A percentile compares a stretch with the other conserved stretches of the same genome.
These are phyloP conservation scores for Leonotis leonurus DNA, from an alignment of 257 asterid genomes.

Conservation along the genomic window DNA sequence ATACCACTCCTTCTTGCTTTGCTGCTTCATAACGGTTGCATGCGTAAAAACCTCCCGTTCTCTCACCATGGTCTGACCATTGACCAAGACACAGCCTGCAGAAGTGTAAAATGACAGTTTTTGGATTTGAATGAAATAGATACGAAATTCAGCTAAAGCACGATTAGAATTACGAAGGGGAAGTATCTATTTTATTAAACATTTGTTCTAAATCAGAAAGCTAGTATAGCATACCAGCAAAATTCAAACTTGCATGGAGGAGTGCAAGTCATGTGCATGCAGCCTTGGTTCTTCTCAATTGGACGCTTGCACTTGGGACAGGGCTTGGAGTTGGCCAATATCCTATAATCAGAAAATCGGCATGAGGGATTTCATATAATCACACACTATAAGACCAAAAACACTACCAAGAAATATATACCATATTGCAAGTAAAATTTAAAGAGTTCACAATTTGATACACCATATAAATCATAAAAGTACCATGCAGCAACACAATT, in stretches of 20 bases:
- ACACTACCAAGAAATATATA: not conserved
- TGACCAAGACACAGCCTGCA: constrained; percentile 92
- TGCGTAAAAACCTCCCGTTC: constrained; percentile 98
- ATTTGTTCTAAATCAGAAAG: not conserved
- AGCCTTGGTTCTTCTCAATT: constrained; percentile 98
- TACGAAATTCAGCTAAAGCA: constrained; percentile 1
- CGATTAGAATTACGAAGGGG: not conserved
- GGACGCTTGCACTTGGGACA: constrained; percentile 99
- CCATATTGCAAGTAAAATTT: not conserved
- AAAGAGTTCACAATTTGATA: not conserved
- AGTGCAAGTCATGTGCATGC: constrained; percentile 99
- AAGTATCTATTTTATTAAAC: not conserved
- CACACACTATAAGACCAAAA: constrained; percentile 2
- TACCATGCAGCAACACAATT: not conserved
- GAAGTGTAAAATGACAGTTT: constrained; percentile 1
- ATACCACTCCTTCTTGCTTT: constrained; percentile 97
- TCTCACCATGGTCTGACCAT: constrained; percentile 99
- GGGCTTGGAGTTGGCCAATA: constrained; percentile 98
- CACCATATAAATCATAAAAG: not conserved
- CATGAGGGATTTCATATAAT: constrained; percentile 8
- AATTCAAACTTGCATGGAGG: constrained; percentile 99
- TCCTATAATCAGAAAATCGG: constrained; percentile 41
- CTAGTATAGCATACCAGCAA: constrained; percentile 68
- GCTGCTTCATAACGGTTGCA: constrained; percentile 99
- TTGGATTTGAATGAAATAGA: not conserved